Conservation (phyloP, 2,329 filamentous ascomycete species). For the Emmonsiellopsis sp. region DNA sequence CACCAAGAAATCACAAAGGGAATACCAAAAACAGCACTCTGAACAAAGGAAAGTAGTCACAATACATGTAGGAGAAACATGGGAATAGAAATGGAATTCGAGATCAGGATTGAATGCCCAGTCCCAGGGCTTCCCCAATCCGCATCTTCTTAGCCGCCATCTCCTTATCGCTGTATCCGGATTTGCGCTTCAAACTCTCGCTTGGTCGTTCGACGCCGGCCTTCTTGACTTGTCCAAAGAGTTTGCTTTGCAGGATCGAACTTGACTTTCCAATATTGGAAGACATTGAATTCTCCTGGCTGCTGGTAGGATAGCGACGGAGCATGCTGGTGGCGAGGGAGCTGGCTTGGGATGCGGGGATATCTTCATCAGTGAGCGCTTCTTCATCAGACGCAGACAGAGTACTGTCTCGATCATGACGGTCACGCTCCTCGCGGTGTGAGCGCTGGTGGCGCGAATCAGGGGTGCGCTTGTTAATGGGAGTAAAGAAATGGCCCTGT, state of each 20-base stretch:
- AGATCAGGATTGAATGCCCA: conserved; percentile 44
- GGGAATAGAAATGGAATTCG: not conserved
- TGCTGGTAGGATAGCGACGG: conserved; percentile 44
- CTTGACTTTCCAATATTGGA: conserved; percentile 34
- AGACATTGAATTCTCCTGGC: conserved; percentile 27
- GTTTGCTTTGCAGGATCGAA: conserved; percentile 49
- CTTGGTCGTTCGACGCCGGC: conserved; percentile 31
- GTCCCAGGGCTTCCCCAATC: conserved; percentile 41
- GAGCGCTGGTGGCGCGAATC: conserved; percentile 42
- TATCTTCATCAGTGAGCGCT: conserved; percentile 52
- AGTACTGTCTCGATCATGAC: conserved; percentile 73
- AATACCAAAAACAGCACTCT: not conserved
- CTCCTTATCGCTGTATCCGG: conserved; percentile 15
- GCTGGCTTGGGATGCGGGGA: conserved; percentile 67
- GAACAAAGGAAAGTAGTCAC: not conserved
- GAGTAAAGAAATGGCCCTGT: conserved; percentile 50
- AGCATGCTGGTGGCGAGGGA: conserved; percentile 68
- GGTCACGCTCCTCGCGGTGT: conserved; percentile 37
- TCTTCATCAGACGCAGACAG: conserved; percentile 60
- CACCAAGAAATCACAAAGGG: not conserved
- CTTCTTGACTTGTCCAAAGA: conserved; percentile 56
- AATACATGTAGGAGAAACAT: not conserved
- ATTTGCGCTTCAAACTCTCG: conserved; percentile 30
- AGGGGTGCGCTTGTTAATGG: conserved; percentile 50
- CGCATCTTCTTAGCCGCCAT: conserved; percentile 42